phyloP scores from a whole-genome alignment of 2,329 filamentous ascomycete species.

The Colletotrichum sp. region DNA sequence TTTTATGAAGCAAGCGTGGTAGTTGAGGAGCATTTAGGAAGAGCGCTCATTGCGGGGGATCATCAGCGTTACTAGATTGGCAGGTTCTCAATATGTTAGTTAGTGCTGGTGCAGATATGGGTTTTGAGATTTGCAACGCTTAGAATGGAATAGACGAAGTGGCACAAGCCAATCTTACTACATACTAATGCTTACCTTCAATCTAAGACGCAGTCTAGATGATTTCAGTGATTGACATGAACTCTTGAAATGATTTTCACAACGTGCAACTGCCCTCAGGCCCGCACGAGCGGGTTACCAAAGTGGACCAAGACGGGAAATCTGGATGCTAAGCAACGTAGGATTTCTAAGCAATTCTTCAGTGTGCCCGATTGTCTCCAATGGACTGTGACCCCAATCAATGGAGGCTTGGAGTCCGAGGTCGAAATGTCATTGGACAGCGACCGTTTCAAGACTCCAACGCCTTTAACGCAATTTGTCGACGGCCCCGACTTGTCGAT shows the following conservation, averaged over 20 bases:
- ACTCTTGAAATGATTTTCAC: background rate
- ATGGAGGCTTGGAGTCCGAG: background rate
- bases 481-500: background rate
- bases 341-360: slow-evolving; percentile 15
- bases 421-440: background rate
- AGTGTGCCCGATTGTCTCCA: background rate
- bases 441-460: background rate
- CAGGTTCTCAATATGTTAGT: background rate
- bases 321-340: background rate
- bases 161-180: background rate
- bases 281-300: background rate
- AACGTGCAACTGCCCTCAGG: background rate
- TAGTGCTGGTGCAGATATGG: background rate
- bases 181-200: rapidly evolving
- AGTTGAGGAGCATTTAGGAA: background rate
- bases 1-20: background rate
- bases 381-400: background rate
- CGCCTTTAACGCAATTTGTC: background rate
- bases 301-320: background rate
- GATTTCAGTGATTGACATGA: background rate
- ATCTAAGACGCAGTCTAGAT: background rate
- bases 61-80: background rate
- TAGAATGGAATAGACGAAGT: background rate
- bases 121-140: background rate
- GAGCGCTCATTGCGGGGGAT: background rate